Base-by-base conservation (phyloP, 2,329 filamentous ascomycete genomes). In the Alternaria brassicae region DNA sequence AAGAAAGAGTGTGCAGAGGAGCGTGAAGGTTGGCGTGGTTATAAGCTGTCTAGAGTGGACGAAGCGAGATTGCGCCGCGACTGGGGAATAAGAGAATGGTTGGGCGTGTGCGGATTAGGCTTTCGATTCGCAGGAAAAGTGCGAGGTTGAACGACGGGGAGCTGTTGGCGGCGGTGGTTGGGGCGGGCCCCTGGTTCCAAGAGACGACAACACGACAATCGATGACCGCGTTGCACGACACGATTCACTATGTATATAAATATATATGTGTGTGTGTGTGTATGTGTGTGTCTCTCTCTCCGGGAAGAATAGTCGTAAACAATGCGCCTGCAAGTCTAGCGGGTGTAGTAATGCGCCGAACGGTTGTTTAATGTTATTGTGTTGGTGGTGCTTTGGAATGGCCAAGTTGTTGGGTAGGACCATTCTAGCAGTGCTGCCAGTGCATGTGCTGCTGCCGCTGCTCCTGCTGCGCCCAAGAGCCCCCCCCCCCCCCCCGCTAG, bases 11-110 rank as follows among this genome's bases (percentile, higher is more conserved):
- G 51, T 58, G 62, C 60, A 59, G 56, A 53, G 47, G 62, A 59
- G 61, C 54, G 60, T 52, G 63, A 60, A 56, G 58, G 60, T 54
- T 56, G 56, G 56, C 36, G 50, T 37, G 67, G 63, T 68, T 73
- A 73, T 73, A 74, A 56, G 57, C 47, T 55, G 41, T 25, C 39
- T 66, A 63, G 60, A 53, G 56, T 25, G 34, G 47, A 30, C 15
- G 44, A 65, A 55, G 64, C 63, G 66, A 66, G 59, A 66, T 68
- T 58, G 58, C 63, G 68, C 58, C 53, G 37, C 49, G 8, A 30
- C 53, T 19, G 37, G 55, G 45, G 42, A 57, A 45, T 52, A 54
- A 64, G 58, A 56, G 61, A 65, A 58, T 58, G 63, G 63, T 60
- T 61, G 65, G 61, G 62, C 45, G 57, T 37, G 17, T 32, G 27